These are phyloP conservation scores for Gentiana macrophylla DNA, from an alignment of 257 asterid genomes.

Conservation along the genomic window DNA sequence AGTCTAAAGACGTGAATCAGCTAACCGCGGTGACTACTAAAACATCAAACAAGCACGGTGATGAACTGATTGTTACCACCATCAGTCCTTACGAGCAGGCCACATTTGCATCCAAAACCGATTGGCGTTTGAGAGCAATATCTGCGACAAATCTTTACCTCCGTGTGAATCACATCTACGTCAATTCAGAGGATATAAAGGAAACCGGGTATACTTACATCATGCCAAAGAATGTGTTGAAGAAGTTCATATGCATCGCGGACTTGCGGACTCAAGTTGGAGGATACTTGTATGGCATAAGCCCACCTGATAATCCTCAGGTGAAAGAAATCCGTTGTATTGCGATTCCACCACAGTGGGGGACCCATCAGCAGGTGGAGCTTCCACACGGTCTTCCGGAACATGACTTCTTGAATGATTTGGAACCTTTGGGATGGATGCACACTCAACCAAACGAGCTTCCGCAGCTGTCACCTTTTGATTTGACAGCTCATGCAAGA, in stretches of 20 bases:
- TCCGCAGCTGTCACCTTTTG: conserved; percentile 98
- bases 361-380: conserved; percentile 94
- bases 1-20: conserved; percentile 97
- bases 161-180: conserved; percentile 93
- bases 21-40: conserved; percentile 92
- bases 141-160: conserved; percentile 97
- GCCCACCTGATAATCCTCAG: conserved; percentile 99
- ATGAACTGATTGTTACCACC: conserved; percentile 81
- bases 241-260: conserved; percentile 94
- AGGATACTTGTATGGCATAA: conserved; percentile 84
- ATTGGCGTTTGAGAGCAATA: conserved; percentile 99
- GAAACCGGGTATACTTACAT: conserved; percentile 97
- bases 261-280: conserved; percentile 93
- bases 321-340: conserved; percentile 98
- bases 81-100: conserved; percentile 96
- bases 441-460: conserved; percentile 98
- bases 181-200: conserved; percentile 97
- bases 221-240: conserved; percentile 94
- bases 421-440: conserved; percentile 99
- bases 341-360: conserved; percentile 97
- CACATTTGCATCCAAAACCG: conserved; percentile 80
- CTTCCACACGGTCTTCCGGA: conserved; percentile 88
- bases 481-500: conserved; percentile 70
- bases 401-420: conserved; percentile 77
- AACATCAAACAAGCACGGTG: conserved; percentile 94